Conservation (phyloP, 768 basidiomycete genomes). For the Lactarius vividus region DNA sequence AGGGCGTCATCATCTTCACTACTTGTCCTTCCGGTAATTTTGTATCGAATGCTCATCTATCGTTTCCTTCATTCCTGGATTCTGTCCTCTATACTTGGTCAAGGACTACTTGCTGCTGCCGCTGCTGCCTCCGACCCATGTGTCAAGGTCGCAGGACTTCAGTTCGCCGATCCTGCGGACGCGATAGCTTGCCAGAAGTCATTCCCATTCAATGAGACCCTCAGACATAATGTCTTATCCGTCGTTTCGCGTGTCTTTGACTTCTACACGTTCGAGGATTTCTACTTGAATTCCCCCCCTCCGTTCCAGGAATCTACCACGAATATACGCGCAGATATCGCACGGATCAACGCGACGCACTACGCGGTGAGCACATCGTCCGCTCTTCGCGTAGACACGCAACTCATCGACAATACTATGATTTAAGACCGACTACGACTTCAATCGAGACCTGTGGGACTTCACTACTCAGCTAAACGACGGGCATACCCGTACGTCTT, state of each 20-base stretch:
- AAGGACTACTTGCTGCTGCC: neutral
- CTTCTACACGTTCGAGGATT: conserved; percentile 43
- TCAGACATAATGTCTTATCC: conserved; percentile 38
- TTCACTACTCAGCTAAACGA: conserved; percentile 58
- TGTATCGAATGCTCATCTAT: neutral
- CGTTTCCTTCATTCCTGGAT: neutral
- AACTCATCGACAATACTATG: too few species aligned
- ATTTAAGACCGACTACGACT: conserved; percentile 61
- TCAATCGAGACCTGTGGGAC: conserved; percentile 57
- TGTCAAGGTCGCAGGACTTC: conserved; percentile 36
- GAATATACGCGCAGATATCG: conserved; percentile 50
- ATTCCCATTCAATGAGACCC: conserved; percentile 42
- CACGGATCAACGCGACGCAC: conserved; percentile 43
- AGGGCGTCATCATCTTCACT: too few species aligned
- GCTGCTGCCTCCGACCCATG: conserved; percentile 34
- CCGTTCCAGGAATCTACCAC: conserved; percentile 43
- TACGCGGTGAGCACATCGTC: conserved; percentile 39
- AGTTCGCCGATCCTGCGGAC: conserved; percentile 50
- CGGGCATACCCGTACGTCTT: conserved; percentile 56
- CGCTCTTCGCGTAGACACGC: neutral
- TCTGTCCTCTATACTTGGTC: neutral
- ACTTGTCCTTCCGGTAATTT: neutral
- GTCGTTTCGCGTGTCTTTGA: conserved; percentile 37
- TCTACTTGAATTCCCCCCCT: conserved; percentile 37
- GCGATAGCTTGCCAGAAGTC: conserved; percentile 44